Base-by-base conservation (phyloP, 331 rosid species). In the Acacia pycnantha region DNA sequence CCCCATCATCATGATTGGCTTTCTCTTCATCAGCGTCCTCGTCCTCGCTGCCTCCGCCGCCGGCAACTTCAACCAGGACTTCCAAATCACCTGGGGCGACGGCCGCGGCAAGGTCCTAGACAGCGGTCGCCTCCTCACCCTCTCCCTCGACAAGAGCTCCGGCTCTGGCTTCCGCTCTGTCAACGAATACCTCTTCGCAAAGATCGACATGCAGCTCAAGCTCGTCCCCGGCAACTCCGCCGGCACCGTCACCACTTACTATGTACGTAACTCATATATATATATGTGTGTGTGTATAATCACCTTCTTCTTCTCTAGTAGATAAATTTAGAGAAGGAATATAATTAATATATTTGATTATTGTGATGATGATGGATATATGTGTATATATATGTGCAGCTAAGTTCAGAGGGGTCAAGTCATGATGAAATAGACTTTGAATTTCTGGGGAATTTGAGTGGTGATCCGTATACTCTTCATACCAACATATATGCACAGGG, bases 151-250 rank as follows among this genome's bases (percentile, higher is more conserved):
- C 82, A 91, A 72, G 40, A 11, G 68, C 53, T 91, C 96, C 16
- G 94, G 96, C 73, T 90, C 93, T 16, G 94, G 94, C 7, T 91
- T 90, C 72, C 81, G 78, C 59, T 91, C 94, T 46, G 84, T 83
- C 76, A 66, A 88, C 2, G 82, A 91, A 27, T 90, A 85, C 68
- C 81, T 91, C 74, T 90, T 88, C 13, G 92, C 88, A 11, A 85
- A 87, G 64, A 84, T 91, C 18, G 93, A 91, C 74, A 88, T 87
- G 90, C 91, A 90, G 68, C 68, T 91, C 26, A 91, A 91, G 76
- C 94, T 90, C 0, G 96, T 91, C 11, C 81, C 94, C 13, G 96
- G 94, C 53, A 90, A 91, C 82, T 90, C 96, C 0, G 96, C 94
- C 37, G 94, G 96, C 67, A 91, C 91, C 0, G 92, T 91, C 31